Evolutionary conservation across 192 early-diverging fungal species (phyloP).

Genomic region (Radiomyces spectabilis): DNA sequence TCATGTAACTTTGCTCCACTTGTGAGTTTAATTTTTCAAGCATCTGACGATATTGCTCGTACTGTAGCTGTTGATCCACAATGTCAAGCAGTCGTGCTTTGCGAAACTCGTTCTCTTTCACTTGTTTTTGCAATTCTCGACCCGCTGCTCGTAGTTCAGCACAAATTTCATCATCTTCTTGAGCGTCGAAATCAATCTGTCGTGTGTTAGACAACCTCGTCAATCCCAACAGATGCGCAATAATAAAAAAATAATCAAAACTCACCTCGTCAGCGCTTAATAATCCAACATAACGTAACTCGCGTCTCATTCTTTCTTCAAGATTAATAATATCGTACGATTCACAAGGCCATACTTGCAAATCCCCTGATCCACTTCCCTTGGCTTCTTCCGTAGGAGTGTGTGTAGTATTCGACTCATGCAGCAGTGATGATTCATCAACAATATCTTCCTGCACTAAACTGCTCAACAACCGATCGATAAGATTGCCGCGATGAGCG

Average conservation of each 20-base stretch:
- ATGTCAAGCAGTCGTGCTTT: constrained; percentile 59
- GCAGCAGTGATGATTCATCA: constrained; percentile 48
- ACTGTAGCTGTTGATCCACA: constrained; percentile 67
- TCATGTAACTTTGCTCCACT: constrained; percentile 81
- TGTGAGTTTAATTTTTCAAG: constrained; percentile 85
- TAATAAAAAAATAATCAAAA: background rate
- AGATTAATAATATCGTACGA: constrained; percentile 22
- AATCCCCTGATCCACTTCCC: no score
- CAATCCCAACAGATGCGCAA: no score
- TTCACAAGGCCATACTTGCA: background rate
- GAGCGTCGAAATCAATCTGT: constrained; percentile 55
- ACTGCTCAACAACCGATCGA: constrained; percentile 68
- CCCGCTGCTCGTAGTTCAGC: constrained; percentile 62
- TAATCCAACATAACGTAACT: constrained; percentile 78
- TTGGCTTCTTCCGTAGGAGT: no score
- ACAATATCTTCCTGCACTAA: constrained; percentile 50
- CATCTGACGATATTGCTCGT: constrained; percentile 82
- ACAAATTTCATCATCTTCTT: constrained; percentile 71
- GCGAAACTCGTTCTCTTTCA: constrained; percentile 55
- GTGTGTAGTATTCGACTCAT: no score
- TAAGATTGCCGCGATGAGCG: constrained; percentile 46
- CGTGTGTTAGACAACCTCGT: no score
- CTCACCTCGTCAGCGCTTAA: constrained; percentile 69
- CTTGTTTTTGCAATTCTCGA: constrained; percentile 63
- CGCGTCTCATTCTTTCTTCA: constrained; percentile 77